phyloP scores from a whole-genome alignment of 2,329 filamentous ascomycete genomes.

The Alternaria metachromatica region DNA sequence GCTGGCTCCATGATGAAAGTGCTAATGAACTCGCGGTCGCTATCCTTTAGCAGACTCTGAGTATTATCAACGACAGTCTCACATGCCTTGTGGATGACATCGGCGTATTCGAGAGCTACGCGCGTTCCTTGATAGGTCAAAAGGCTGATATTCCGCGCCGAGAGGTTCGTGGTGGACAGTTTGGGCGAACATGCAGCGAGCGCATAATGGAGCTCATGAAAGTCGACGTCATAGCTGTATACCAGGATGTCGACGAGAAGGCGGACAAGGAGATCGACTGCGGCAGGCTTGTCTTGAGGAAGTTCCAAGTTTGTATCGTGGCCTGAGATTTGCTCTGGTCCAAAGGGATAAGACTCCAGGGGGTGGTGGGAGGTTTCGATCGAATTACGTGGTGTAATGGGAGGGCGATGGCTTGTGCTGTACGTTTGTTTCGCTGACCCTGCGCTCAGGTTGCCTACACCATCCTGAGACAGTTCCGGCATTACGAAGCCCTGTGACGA shows the following conservation, averaged over 20 bases:
- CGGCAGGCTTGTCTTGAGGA: not conserved
- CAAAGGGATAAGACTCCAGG: not conserved
- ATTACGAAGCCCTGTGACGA: not conserved
- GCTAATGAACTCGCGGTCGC: not conserved
- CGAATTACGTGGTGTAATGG: not conserved
- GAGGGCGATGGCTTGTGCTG: not conserved
- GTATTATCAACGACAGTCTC: not conserved
- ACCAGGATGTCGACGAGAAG: slow-evolving; percentile 4
- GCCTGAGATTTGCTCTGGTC: not conserved
- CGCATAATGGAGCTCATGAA: not conserved
- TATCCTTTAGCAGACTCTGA: slow-evolving; percentile 2
- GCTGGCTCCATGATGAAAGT: not conserved
- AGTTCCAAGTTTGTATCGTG: not conserved
- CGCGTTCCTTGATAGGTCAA: not conserved
- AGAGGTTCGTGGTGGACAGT: not conserved
- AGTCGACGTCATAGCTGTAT: not conserved
- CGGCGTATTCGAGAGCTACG: not conserved
- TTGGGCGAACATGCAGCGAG: not conserved
- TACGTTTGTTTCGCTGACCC: not conserved
- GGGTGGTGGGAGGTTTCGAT: not conserved
- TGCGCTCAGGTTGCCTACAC: not conserved
- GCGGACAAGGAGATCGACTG: not conserved
- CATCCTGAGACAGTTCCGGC: not conserved
- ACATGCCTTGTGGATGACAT: not conserved
- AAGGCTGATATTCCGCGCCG: not conserved